Conservation (phyloP, 306 rosid species). For the Vachellia pachyceras region DNA sequence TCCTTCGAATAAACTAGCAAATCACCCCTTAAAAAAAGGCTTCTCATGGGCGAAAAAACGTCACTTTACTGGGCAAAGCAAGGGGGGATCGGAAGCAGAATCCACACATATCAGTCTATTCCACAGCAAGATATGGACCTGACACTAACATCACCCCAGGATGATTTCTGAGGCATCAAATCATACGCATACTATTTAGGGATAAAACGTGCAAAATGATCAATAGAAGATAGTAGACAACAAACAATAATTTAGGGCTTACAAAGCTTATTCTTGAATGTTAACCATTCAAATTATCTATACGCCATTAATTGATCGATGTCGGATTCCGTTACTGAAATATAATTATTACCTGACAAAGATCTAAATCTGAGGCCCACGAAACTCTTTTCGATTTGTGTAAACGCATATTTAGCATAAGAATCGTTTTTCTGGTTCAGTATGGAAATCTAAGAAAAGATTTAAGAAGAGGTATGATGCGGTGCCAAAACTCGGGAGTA, state of each 20-base stretch:
- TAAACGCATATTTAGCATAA: not conserved
- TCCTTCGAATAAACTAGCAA: not conserved
- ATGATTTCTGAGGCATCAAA: not conserved
- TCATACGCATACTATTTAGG: not conserved
- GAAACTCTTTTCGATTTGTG: constrained; percentile 20
- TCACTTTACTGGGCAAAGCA: not conserved
- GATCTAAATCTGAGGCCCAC: constrained; percentile 19
- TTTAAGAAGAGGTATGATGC: constrained; percentile 25
- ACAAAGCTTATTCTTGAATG: not conserved
- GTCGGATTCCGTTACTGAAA: not conserved
- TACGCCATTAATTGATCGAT: not conserved
- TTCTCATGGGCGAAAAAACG: not conserved
- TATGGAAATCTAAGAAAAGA: constrained; percentile 34
- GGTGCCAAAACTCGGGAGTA: constrained; percentile 31
- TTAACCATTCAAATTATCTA: not conserved
- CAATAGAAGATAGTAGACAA: not conserved
- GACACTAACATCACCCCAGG: not conserved
- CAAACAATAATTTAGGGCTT: not conserved
- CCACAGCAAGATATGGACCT: not conserved
- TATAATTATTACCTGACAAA: constrained; percentile 12
- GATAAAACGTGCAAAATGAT: not conserved
- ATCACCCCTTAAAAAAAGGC: not conserved
- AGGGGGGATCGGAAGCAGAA: not conserved
- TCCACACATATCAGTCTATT: not conserved
- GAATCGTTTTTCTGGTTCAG: constrained; percentile 26